These are phyloP conservation scores for Laburnicola sp. DNA, from an alignment of 2,329 filamentous ascomycete genomes.

Conservation along the genomic window DNA sequence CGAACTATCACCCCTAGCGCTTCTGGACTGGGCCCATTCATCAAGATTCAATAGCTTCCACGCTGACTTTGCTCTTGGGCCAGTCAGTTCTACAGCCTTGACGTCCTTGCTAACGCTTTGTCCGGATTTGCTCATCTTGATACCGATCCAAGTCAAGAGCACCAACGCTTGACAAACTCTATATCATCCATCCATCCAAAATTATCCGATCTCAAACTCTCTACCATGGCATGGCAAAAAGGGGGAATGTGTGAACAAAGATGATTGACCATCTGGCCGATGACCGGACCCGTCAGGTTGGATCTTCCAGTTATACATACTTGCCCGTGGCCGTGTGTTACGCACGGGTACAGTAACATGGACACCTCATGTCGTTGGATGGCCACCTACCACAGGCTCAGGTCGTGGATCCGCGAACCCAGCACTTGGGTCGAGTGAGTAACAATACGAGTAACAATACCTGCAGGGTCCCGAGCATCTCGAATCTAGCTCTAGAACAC, in stretches of 20 bases:
- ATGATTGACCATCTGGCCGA: not conserved
- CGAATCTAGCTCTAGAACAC: not conserved
- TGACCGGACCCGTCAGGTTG: not conserved
- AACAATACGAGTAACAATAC: not conserved
- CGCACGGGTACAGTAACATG: not conserved
- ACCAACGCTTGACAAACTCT: not conserved
- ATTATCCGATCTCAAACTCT: not conserved
- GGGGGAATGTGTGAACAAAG: not conserved
- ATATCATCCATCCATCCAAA: not conserved
- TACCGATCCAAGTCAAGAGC: slow-evolving; percentile 1
- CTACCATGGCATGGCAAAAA: not conserved
- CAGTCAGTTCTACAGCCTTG: slow-evolving; percentile 16
- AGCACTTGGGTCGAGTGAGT: slow-evolving; percentile 6
- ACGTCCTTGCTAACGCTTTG: slow-evolving; percentile 20
- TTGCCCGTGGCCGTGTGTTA: not conserved
- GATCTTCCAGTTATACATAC: too few relatives aligned
- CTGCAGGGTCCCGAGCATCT: slow-evolving; percentile 17
- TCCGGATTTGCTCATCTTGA: slow-evolving; percentile 13
- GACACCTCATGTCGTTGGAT: not conserved
- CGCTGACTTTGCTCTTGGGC: slow-evolving; percentile 13
- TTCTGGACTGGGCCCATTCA: slow-evolving; percentile 7
- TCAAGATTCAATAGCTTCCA: slow-evolving; percentile 9
- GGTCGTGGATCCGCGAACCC: not conserved
- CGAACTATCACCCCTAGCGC: slow-evolving; percentile 2
- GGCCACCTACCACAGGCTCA: not conserved